A percentile compares a stretch with the other conserved stretches of the same genome.
phyloP scores from a whole-genome alignment of 1,139 yeast species.

The Kodamaea alishanica region DNA sequence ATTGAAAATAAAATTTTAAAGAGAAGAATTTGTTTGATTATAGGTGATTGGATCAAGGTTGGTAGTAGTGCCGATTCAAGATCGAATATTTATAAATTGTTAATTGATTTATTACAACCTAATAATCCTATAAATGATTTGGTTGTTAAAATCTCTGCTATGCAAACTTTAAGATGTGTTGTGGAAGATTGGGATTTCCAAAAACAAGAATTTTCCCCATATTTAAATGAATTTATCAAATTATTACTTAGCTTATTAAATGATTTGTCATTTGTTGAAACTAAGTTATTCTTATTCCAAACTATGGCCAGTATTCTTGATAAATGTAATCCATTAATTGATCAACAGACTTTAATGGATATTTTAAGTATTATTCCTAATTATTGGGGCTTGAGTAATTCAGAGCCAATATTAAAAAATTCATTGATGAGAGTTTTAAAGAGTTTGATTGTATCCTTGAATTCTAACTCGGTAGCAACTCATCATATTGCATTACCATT shows the following conservation, averaged over 20 bases:
- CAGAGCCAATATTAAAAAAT: constrained; percentile 68
- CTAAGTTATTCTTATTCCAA: constrained; percentile 66
- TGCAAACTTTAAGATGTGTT: constrained; percentile 64
- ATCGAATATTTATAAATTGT: constrained; percentile 55
- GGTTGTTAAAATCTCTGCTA: constrained; percentile 72
- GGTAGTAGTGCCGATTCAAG: constrained; percentile 61
- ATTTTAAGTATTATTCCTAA: constrained; percentile 63
- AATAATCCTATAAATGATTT: constrained; percentile 52
- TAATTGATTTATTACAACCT: constrained; percentile 44
- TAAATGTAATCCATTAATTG: constrained; percentile 58
- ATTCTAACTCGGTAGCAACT: constrained; percentile 54
- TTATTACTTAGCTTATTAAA: constrained; percentile 47
- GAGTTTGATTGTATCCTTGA: constrained; percentile 61
- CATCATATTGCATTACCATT: constrained; percentile 67
- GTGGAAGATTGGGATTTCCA: constrained; percentile 87
- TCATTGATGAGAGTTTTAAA: constrained; percentile 67
- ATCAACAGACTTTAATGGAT: constrained; percentile 46
- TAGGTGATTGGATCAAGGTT: constrained; percentile 71
- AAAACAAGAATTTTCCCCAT: constrained; percentile 64
- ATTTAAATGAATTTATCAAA: constrained; percentile 49
- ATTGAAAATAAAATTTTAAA: constrained; percentile 60
- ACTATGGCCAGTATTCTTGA: constrained; percentile 65
- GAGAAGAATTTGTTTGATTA: constrained; percentile 71
- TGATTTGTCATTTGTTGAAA: constrained; percentile 58
- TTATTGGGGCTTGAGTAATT: constrained; percentile 63